These are phyloP conservation scores for Neurospora cerealis DNA, from an alignment of 495 filamentous ascomycete species.

Conservation along the genomic window DNA sequence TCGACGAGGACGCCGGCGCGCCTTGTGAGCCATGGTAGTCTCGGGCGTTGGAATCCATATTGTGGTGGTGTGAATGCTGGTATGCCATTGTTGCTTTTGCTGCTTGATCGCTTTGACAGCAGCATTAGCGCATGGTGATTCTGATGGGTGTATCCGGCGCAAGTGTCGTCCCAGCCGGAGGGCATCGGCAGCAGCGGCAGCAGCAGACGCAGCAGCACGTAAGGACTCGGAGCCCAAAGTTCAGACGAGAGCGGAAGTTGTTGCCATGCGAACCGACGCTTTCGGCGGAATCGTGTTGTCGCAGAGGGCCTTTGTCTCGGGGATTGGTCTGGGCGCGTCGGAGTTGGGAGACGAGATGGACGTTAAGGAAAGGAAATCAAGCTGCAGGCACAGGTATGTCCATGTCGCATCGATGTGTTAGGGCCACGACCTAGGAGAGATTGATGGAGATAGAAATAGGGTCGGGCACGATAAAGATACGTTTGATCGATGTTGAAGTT, in stretches of 20 bases:
- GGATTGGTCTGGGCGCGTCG: neutral
- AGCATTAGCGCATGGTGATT: neutral
- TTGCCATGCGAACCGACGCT: neutral
- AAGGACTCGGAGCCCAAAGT: neutral
- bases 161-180: neutral
- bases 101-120: slow-evolving; percentile 8
- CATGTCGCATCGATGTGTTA: neutral
- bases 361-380: neutral
- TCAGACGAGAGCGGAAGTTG: neutral
- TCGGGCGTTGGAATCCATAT: neutral
- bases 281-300: neutral
- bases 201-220: neutral
- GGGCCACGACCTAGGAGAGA: neutral
- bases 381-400: neutral
- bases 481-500: neutral
- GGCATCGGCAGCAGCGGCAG: neutral
- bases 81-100: slow-evolving; percentile 27
- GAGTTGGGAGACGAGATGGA: neutral
- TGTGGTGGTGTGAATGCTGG: slow-evolving; percentile 13
- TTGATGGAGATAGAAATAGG: neutral
- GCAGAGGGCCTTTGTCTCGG: neutral
- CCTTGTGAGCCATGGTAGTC: neutral
- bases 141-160: neutral
- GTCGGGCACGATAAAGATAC: neutral
- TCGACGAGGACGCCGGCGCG: neutral